These are phyloP conservation scores for Ramaria sp. DNA, from an alignment of 768 basidiomycete species.

Conservation along the genomic window DNA sequence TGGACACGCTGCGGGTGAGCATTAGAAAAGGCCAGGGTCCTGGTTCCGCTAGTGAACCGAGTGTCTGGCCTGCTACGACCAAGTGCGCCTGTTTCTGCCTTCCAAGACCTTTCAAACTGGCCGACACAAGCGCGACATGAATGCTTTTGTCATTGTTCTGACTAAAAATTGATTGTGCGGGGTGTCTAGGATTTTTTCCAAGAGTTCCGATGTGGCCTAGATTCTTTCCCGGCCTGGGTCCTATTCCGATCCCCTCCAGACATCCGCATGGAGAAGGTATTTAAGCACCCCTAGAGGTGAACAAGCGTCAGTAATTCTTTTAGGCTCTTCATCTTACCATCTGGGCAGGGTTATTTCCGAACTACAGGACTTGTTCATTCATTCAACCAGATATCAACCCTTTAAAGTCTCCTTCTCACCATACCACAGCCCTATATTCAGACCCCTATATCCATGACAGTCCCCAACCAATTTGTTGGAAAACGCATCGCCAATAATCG, in stretches of 20 bases:
- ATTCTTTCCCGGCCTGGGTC: neutral
- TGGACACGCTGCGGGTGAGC: neutral
- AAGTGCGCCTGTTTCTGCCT: neutral
- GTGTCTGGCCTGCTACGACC: no score
- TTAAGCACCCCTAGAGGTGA: neutral
- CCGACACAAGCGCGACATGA: neutral
- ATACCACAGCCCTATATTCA: neutral
- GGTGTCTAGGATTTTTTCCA: neutral
- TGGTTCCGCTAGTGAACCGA: neutral
- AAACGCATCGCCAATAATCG: conserved; percentile 73
- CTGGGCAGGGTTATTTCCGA: neutral
- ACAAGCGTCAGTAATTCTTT: neutral
- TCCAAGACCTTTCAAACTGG: neutral
- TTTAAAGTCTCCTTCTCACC: neutral
- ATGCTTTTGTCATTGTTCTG: neutral
- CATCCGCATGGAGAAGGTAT: neutral
- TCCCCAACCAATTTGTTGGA: conserved; percentile 32
- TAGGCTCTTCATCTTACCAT: neutral
- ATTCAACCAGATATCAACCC: neutral
- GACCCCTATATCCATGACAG: neutral
- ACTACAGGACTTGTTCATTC: neutral
- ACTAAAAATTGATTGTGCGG: neutral
- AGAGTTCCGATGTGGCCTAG: neutral
- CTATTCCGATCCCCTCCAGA: neutral
- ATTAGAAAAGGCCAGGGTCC: neutral